Percentiles rank a stretch among this genome's conserved stretches.
phyloP scores from a whole-genome alignment of 768 basidiomycete species.

The Auricularia sp. region DNA sequence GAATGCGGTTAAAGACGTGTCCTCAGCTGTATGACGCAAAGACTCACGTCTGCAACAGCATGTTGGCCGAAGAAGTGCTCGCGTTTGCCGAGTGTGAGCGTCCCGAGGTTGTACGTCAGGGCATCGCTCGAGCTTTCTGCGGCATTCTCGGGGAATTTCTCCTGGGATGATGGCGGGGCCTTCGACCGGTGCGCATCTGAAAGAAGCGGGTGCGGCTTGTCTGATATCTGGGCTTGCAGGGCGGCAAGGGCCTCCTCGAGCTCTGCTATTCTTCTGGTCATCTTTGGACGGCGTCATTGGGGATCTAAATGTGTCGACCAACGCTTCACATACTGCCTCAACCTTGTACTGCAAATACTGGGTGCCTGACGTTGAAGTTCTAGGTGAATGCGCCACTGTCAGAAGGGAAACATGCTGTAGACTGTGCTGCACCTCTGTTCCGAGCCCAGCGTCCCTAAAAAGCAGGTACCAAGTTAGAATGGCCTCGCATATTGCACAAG shows the following conservation, averaged over 20 bases:
- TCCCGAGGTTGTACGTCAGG: background rate
- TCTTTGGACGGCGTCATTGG: conserved; percentile 23
- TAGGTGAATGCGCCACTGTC: too few relatives aligned
- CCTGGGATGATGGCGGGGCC: background rate
- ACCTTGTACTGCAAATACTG: conserved; percentile 31
- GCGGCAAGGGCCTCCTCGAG: conserved; percentile 59
- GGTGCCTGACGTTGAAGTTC: too few relatives aligned
- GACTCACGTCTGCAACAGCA: background rate
- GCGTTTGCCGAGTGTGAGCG: background rate
- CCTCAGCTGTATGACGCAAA: background rate
- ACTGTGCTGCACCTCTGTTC: too few relatives aligned
- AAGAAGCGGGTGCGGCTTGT: conserved; percentile 50
- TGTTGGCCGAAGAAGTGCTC: background rate
- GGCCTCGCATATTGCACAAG: too few relatives aligned
- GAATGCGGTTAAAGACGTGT: too few relatives aligned
- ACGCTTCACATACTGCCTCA: conserved; percentile 3
- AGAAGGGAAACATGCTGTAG: too few relatives aligned
- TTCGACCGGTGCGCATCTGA: background rate
- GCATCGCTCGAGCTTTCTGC: background rate
- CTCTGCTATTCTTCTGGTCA: conserved; percentile 59
- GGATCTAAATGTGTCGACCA: too few relatives aligned
- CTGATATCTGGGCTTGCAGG: conserved; percentile 34
- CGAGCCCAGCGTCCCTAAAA: too few relatives aligned
- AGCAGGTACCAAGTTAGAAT: too few relatives aligned
- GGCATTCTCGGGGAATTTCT: too few relatives aligned